Evolutionary conservation across 495 filamentous ascomycete species (phyloP).

Genomic region (Annulohypoxylon bovei): DNA sequence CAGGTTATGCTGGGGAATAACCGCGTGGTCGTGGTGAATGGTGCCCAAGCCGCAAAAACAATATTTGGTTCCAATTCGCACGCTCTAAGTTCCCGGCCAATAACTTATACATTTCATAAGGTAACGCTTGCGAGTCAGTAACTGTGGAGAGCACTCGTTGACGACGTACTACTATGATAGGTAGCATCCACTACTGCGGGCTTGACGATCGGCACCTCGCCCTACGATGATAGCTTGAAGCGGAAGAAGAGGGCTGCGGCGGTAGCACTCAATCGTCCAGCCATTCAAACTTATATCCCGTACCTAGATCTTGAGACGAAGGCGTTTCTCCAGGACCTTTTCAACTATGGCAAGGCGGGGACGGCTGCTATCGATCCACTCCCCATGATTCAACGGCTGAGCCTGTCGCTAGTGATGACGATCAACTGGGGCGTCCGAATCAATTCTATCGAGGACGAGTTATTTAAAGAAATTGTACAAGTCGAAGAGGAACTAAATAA

Average conservation of each 20-base stretch:
- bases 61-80: constrained; percentile 66
- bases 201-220: constrained; percentile 73
- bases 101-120: constrained; percentile 74
- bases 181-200: constrained; percentile 70
- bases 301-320: constrained; percentile 70
- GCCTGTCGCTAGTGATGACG: constrained; percentile 65
- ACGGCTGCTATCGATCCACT: constrained; percentile 66
- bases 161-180: constrained; percentile 44
- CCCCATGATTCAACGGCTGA: constrained; percentile 69
- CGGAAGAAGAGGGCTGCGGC: constrained; percentile 70
- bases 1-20: constrained; percentile 73
- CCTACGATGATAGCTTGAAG: constrained; percentile 71
- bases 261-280: constrained; percentile 69
- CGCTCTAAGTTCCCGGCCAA: constrained; percentile 67
- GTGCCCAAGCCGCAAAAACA: constrained; percentile 63
- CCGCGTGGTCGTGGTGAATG: constrained; percentile 69
- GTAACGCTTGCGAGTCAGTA: constrained; percentile 39
- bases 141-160: background rate
- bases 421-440: constrained; percentile 72
- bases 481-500: constrained; percentile 69
- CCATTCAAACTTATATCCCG: constrained; percentile 67
- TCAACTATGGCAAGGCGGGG: constrained; percentile 64
- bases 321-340: constrained; percentile 66
- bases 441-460: constrained; percentile 62
- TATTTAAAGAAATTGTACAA: constrained; percentile 71